phyloP scores from a whole-genome alignment of 129 eudicot genomes.

The Artemisia annua region DNA sequence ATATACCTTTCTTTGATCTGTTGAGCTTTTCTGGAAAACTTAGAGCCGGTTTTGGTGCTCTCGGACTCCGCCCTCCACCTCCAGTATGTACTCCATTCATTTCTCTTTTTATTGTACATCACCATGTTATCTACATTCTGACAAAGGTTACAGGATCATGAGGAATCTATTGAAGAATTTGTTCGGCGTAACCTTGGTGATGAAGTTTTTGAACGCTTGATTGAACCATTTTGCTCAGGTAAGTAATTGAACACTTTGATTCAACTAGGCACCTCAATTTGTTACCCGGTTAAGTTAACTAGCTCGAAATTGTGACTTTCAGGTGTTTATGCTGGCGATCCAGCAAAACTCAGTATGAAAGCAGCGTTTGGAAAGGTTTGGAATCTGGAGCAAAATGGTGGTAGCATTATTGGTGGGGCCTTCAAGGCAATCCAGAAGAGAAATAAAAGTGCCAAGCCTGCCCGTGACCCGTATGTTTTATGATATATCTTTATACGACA shows the following conservation, averaged over 20 bases:
- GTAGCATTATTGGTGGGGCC: constrained; percentile 86
- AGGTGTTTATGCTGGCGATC: constrained; percentile 99
- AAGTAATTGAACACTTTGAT: constrained; percentile 1
- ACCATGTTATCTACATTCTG: constrained; percentile 33
- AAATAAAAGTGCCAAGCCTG: constrained; percentile 50
- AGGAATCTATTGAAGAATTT: constrained; percentile 96
- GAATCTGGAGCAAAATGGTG: constrained; percentile 90
- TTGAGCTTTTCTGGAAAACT: constrained; percentile 90
- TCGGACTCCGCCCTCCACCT: constrained; percentile 87
- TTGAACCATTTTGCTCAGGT: constrained; percentile 99
- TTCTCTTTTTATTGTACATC: constrained; percentile 16
- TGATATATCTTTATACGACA: constrained; percentile 3
- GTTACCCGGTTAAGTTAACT: constrained; percentile 4
- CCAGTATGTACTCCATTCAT: constrained; percentile 54
- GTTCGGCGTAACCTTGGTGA: constrained; percentile 93
- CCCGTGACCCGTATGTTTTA: constrained; percentile 81
- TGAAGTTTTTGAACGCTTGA: constrained; percentile 94
- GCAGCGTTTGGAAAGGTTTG: constrained; percentile 98
- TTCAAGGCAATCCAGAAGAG: constrained; percentile 69
- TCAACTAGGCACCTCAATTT: not conserved
- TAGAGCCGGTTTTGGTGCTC: constrained; percentile 96
- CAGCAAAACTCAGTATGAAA: constrained; percentile 89
- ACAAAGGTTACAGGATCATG: constrained; percentile 69
- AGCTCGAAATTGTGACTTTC: constrained; percentile 17
- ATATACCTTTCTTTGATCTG: constrained; percentile 81